Evolutionary conservation across 2,329 filamentous ascomycete species (phyloP).

Genomic region (Neurospora sp.): DNA sequence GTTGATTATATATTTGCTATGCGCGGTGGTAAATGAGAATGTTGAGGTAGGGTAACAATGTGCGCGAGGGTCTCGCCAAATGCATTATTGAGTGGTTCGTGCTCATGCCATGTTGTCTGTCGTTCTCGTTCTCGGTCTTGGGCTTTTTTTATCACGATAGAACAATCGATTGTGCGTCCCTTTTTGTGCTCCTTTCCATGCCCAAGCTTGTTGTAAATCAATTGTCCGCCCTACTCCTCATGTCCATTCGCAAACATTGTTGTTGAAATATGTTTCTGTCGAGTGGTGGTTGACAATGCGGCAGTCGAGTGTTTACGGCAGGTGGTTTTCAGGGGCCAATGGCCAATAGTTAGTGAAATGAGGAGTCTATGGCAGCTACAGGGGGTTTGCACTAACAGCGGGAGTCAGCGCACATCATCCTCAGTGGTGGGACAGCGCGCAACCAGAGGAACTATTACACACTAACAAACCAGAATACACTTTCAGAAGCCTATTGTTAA

Average conservation of each 20-base stretch:
- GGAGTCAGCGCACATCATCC: background rate
- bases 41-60: background rate
- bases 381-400: background rate
- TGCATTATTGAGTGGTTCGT: too few relatives aligned
- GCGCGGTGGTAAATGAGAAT: background rate
- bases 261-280: background rate
- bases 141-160: background rate
- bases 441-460: background rate
- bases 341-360: background rate
- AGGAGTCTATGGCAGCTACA: background rate
- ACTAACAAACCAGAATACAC: background rate
- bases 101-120: background rate
- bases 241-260: background rate
- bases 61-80: accelerated
- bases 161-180: background rate
- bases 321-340: too few relatives aligned
- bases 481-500: too few relatives aligned
- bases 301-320: background rate
- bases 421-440: background rate
- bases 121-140: background rate
- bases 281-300: background rate
- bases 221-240: background rate
- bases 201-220: background rate
- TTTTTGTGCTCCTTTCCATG: too few relatives aligned
- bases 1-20: background rate